Evolutionary conservation across 768 basidiomycete species (phyloP).

Genomic region (Hygrophoropsis aurantiaca): DNA sequence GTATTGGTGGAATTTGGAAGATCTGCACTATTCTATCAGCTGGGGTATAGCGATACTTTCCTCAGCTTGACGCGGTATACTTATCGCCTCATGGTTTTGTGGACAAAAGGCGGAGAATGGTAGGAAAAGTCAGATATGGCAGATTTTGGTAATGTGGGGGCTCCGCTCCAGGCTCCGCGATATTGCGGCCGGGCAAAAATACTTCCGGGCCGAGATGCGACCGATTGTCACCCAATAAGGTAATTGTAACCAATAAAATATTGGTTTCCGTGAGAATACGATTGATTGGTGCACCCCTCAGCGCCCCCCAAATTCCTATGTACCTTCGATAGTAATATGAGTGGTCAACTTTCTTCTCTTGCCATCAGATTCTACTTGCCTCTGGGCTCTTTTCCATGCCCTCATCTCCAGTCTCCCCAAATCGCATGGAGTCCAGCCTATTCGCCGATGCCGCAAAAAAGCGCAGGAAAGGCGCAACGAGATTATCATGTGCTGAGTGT

Average conservation of each 20-base stretch:
- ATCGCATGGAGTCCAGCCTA: slow-evolving; percentile 20
- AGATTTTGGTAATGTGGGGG: slow-evolving; percentile 6
- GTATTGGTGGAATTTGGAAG: no score
- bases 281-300: no score
- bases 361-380: slow-evolving; percentile 37
- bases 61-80: no score
- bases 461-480: slow-evolving; percentile 69
- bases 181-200: not conserved
- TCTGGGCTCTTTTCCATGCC: slow-evolving; percentile 13
- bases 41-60: no score
- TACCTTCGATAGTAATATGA: slow-evolving; percentile 17
- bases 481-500: slow-evolving; percentile 80
- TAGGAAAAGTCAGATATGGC: no score
- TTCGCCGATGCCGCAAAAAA: slow-evolving; percentile 47
- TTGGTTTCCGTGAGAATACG: not conserved
- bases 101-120: no score
- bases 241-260: not conserved
- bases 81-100: no score
- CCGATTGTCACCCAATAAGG: slow-evolving; percentile 16
- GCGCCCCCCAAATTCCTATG: not conserved
- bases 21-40: no score
- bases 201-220: slow-evolving; percentile 7
- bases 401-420: not conserved
- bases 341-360: slow-evolving; percentile 16
- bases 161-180: no score